Conservation (phyloP, 2,329 filamentous ascomycete genomes). For the Monilinia fructicola region DNA sequence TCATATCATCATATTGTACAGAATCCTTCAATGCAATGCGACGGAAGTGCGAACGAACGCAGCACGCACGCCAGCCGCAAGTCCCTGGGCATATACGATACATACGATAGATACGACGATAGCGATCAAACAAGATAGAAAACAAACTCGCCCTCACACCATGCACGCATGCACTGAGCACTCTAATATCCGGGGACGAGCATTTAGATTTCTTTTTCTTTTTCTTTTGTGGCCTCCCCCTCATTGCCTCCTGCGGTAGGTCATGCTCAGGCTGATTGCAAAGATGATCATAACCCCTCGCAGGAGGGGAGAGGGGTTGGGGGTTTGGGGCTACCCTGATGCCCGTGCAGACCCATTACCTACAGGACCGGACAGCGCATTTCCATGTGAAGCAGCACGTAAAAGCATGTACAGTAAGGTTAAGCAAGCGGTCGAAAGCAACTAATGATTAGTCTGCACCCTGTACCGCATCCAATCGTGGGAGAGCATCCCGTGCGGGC, state of each 20-base stretch:
- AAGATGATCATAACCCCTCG: constrained; percentile 8
- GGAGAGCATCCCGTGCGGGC: not conserved
- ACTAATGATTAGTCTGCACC: not conserved
- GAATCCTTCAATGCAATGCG: constrained; percentile 5
- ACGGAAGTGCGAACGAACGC: constrained; percentile 2
- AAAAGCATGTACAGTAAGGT: no score
- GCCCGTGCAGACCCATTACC: not conserved
- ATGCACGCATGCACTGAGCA: not conserved
- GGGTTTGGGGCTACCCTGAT: constrained; percentile 1
- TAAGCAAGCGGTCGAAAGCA: no score
- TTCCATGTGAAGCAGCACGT: not conserved
- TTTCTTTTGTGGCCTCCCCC: constrained; percentile 4
- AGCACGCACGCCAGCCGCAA: not conserved
- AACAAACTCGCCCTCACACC: no score
- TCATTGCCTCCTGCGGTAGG: not conserved
- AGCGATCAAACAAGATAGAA: not conserved
- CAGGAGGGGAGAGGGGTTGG: not conserved
- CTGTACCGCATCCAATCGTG: not conserved
- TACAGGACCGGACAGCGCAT: no score
- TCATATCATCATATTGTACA: not conserved
- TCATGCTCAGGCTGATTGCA: not conserved
- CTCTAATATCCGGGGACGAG: not conserved
- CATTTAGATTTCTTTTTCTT: not conserved
- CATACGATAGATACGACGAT: not conserved
- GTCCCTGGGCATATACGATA: not conserved